Evolutionary conservation across 108 stramenopile genomes (phyloP).

Genomic region (Stephanodiscus triporus): DNA sequence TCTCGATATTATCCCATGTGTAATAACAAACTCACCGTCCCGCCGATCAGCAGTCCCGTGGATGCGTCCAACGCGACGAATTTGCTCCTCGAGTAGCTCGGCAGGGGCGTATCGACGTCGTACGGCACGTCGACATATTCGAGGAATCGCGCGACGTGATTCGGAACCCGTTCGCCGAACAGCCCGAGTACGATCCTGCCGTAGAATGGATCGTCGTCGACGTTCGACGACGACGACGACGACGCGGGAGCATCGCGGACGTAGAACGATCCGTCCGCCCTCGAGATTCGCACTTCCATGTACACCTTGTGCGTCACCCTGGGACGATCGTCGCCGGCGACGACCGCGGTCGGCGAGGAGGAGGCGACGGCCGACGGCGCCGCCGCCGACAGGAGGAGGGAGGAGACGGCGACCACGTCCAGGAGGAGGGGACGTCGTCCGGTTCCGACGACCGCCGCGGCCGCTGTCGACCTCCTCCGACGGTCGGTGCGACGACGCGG

Average conservation of each 20-base stretch:
- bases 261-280: constrained; percentile 83
- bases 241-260: constrained; percentile 62
- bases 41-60: constrained; percentile 74
- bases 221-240: constrained; percentile 17
- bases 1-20: too few relatives aligned
- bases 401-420: background rate
- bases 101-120: constrained; percentile 66
- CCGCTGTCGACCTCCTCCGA: too few relatives aligned
- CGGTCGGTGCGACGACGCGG: background rate
- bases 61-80: constrained; percentile 67
- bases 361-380: background rate
- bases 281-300: constrained; percentile 80
- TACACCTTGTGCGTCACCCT: constrained; percentile 67
- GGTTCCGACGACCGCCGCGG: background rate
- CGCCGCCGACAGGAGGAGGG: background rate
- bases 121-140: constrained; percentile 57
- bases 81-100: constrained; percentile 62
- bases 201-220: constrained; percentile 66
- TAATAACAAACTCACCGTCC: constrained; percentile 43
- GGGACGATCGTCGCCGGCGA: constrained; percentile 11
- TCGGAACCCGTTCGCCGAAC: constrained; percentile 69
- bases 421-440: background rate
- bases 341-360: background rate
- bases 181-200: constrained; percentile 67
- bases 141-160: constrained; percentile 68